Base-by-base conservation (phyloP, 2,329 filamentous ascomycete genomes). In the Triangularia setosa region DNA sequence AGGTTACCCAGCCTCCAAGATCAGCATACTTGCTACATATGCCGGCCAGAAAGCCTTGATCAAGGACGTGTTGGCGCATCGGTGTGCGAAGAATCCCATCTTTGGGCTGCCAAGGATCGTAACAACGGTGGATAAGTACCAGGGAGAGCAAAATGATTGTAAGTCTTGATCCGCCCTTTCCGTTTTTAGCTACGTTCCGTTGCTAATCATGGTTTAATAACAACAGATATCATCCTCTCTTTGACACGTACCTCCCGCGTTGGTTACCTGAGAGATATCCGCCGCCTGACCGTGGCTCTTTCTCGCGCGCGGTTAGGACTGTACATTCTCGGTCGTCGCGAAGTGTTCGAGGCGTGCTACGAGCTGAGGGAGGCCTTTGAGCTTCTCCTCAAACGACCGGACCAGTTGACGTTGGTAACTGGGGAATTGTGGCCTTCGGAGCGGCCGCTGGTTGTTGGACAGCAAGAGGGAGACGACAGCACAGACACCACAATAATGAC, bases 141-240 rank as follows among this genome's bases (percentile, higher is more conserved):
- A 99, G 80, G 96, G 95, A 75, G 95, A 99, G 81, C 95, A 99
- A 78, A 99, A 99, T 77, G 95, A 99, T 74, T 98, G 92, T 95
- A 83, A 83, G 90, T 87, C 63, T 33, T 5, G 21, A 25, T 63
- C 52, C 53, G 14, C 25, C 2, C 12, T 9, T 57, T 33, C 21
- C 18, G n/a, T 52, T 1, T 52, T 25, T 24, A 1, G 23, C 16
- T 40, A 5, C n/a, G 16, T n/a, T 40, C 16, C 52, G 7, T 14
- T 40, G 54, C 54, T 21, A 63, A 65, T 64, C 67, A 21, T 69
- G 59, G 67, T 60, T 52, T 27, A 18, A 40, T 12, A 3, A n/a
- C 1, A 4, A 9, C 63, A 95, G 92, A 97, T 73, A 87, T 99
- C 70, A 96, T 99, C 71, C 86, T 99, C 63, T 97, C 93, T 4